Conservation (phyloP, 2,329 filamentous ascomycete species). For the Xylaria sp. region DNA sequence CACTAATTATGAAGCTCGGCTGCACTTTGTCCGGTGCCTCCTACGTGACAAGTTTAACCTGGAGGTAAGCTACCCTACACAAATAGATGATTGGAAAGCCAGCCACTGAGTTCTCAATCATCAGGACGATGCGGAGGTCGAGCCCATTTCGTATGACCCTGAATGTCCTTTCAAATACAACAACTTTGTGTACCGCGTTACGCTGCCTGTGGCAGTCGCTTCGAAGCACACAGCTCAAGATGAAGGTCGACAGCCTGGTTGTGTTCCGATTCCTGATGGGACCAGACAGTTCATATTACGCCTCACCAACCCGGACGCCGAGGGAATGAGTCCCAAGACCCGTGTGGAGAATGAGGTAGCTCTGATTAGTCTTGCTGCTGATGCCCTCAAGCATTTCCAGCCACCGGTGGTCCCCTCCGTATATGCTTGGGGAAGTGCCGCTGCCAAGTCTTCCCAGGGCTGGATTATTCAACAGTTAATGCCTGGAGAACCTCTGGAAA, state of each 20-base stretch:
- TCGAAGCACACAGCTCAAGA: slow-evolving; percentile 20
- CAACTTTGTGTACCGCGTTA: slow-evolving; percentile 52
- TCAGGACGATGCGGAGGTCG: slow-evolving; percentile 33
- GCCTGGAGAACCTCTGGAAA: slow-evolving; percentile 45
- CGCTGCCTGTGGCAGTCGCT: slow-evolving; percentile 8
- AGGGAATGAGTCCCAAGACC: slow-evolving; percentile 46
- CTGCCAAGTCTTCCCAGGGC: slow-evolving; percentile 27
- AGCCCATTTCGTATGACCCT: slow-evolving; percentile 50
- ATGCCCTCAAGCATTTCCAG: slow-evolving; percentile 44
- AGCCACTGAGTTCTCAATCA: neutral
- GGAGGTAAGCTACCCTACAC: slow-evolving; percentile 11
- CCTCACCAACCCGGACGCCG: slow-evolving; percentile 49
- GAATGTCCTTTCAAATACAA: slow-evolving; percentile 51
- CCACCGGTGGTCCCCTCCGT: slow-evolving; percentile 48
- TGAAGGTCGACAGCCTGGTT: slow-evolving; percentile 42
- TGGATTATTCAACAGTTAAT: slow-evolving; percentile 50
- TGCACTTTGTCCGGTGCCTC: slow-evolving; percentile 23
- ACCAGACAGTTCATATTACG: slow-evolving; percentile 49
- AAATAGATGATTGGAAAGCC: neutral
- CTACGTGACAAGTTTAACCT: neutral
- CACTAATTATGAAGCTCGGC: slow-evolving; percentile 26
- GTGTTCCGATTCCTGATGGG: slow-evolving; percentile 44
- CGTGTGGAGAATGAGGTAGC: slow-evolving; percentile 52
- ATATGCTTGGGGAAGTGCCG: slow-evolving; percentile 47
- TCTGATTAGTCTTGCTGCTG: slow-evolving; percentile 47